Evolutionary conservation across 352 stramenopile genomes (phyloP), one percentile per base, ranked within the genome.

Genomic region (Globisporangium cederbergense): DNA sequence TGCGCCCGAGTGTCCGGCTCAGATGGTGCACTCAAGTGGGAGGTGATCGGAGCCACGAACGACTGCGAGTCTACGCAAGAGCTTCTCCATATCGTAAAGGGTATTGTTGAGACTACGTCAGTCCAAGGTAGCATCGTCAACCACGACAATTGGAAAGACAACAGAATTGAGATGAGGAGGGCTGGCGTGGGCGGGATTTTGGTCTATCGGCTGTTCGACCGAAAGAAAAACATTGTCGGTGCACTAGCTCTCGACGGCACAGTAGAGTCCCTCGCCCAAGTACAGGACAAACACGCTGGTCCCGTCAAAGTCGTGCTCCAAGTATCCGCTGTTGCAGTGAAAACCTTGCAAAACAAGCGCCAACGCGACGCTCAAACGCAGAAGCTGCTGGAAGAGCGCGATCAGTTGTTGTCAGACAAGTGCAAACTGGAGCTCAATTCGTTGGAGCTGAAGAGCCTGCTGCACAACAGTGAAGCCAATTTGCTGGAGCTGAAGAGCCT

Each of bases 401-500:
- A 65, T 7, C 47, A 60, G 14, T 20, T 69, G 3, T 16, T 51
- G 20, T 0, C 42, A n/a, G 64, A 61, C n/a, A 69, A 69, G 32
- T 30, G 49, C 18, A 38, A 65, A 28, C 32, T 64, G 7, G 64
- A 69, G 30, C 38, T 69, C 25, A 43, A 69, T 16, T 55, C 40
- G 10, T 25, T 69, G 36, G 57, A 64, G 51, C 55, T 69, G 42
- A 69, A 60, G 58, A n/a, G 22, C 3, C 57, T 65, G 20, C 40
- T 69, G 57, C 56, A 62, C n/a, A 55, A 16, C 18, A 65, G 54
- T 5, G 64, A 69, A 57, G 49, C 52, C 4, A 46, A 42, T 34
- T 8, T 65, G 9, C 64, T 69, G 36, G 58, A 64, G 51, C 55
- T 69, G 42, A 69, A 60, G 51, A n/a, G 22, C 3, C 57, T 65